Evolutionary conservation across 2,329 filamentous ascomycete species (phyloP).

Genomic region (Exserohilum rostratum): DNA sequence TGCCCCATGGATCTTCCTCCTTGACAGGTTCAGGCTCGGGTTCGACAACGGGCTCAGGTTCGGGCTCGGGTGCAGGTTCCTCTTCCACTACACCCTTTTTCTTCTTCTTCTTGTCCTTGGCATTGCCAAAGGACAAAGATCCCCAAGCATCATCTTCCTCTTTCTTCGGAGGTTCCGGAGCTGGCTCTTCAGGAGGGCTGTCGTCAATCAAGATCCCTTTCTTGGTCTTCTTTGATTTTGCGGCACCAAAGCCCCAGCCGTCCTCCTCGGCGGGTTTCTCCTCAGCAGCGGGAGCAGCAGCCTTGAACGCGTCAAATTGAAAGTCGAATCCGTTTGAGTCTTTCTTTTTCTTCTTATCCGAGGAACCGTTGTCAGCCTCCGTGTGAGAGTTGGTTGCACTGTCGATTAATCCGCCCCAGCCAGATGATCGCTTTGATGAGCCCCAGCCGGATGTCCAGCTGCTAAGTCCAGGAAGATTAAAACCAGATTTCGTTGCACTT

Average conservation of each 20-base stretch:
- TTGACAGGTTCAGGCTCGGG: conserved; percentile 37
- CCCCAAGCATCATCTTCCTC: conserved; percentile 32
- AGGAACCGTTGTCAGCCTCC: conserved; percentile 35
- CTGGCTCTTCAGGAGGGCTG: conserved; percentile 26
- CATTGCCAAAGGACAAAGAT: conserved; percentile 33
- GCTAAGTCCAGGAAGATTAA: conserved; percentile 29
- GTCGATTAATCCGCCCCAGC: conserved; percentile 33
- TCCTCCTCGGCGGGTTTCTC: conserved; percentile 37
- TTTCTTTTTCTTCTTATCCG: conserved; percentile 49
- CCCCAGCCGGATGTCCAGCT: conserved; percentile 39
- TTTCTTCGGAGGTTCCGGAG: conserved; percentile 31
- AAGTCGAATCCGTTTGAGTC: conserved; percentile 44
- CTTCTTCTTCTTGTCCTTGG: conserved; percentile 46
- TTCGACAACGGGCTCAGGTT: conserved; percentile 7
- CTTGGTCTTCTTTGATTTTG: conserved; percentile 53
- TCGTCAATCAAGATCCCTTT: conserved; percentile 43
- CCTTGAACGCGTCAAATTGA: conserved; percentile 43
- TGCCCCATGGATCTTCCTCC: conserved; percentile 40
- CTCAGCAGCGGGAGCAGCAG: conserved; percentile 23
- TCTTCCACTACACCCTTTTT: conserved; percentile 37
- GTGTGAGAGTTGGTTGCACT: conserved; percentile 40
- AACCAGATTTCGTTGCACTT: conserved; percentile 31
- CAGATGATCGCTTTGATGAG: conserved; percentile 25
- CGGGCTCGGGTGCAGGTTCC: conserved; percentile 16
- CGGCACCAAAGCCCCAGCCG: conserved; percentile 44